These are phyloP conservation scores for Pyrus communis DNA, from an alignment of 306 rosid species.

Conservation along the genomic window DNA sequence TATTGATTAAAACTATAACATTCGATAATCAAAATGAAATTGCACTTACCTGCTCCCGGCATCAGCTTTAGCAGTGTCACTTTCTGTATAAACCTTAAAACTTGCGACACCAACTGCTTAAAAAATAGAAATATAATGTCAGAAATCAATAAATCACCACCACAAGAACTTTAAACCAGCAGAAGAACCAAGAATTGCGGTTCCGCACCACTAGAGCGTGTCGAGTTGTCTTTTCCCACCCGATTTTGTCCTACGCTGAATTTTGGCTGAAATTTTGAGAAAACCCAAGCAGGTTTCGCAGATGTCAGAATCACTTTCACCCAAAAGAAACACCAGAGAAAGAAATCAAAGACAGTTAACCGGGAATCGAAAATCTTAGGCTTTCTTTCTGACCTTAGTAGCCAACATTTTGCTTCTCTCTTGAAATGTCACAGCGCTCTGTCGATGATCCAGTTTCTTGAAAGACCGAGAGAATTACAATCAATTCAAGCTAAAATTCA, in stretches of 20 bases:
- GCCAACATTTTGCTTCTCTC: constrained; percentile 17
- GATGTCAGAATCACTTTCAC: background rate
- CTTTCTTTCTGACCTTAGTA: constrained; percentile 12
- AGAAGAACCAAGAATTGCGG: background rate
- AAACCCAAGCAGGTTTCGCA: background rate
- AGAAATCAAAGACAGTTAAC: background rate
- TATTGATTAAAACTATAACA: background rate
- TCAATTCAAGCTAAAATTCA: background rate
- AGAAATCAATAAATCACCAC: background rate
- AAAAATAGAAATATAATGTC: background rate
- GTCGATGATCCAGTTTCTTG: background rate
- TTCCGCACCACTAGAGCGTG: constrained; percentile 29
- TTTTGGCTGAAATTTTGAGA: constrained; percentile 32
- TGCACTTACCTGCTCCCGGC: constrained; percentile 25
- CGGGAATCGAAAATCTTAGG: background rate
- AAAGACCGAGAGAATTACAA: background rate
- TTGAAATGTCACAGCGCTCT: background rate
- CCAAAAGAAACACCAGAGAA: background rate
- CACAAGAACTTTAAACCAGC: background rate
- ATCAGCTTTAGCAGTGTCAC: constrained; percentile 28
- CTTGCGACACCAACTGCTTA: constrained; percentile 29
- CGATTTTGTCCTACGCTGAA: constrained; percentile 23
- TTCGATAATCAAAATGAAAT: background rate
- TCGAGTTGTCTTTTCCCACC: constrained; percentile 24
- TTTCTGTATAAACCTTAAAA: constrained; percentile 51